Percentiles rank a stretch among this genome's conserved stretches.
Evolutionary conservation across 768 basidiomycete genomes (phyloP).

Genomic region (Lactifluus echinatus): DNA sequence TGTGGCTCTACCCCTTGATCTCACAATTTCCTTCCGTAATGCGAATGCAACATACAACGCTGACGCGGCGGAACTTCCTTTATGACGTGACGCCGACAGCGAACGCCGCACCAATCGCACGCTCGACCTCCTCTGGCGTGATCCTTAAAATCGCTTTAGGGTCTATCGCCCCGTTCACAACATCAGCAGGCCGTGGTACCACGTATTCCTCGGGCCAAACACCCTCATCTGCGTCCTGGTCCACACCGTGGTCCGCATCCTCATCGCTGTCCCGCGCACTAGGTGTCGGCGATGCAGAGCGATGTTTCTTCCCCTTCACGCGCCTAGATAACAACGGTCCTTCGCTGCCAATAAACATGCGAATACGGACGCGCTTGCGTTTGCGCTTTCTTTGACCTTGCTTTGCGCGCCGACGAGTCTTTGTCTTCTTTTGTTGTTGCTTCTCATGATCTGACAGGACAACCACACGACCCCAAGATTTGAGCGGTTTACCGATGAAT

Average conservation of each 20-base stretch:
- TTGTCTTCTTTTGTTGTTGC: not conserved
- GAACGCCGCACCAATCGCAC: slow-evolving; percentile 11
- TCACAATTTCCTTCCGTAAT: not conserved
- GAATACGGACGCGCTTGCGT: not conserved
- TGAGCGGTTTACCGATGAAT: slow-evolving; percentile 3
- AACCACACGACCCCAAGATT: slow-evolving; percentile 5
- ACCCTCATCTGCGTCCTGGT: not conserved
- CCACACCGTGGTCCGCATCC: not conserved
- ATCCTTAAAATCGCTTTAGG: not conserved
- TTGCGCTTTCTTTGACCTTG: not conserved
- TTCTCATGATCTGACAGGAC: not conserved
- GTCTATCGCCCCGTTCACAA: not conserved
- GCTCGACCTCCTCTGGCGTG: slow-evolving; percentile 7
- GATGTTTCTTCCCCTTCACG: not conserved
- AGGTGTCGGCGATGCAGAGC: not conserved
- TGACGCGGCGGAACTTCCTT: too few relatives aligned
- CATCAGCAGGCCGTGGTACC: not conserved
- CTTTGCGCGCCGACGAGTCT: not conserved
- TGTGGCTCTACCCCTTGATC: not conserved
- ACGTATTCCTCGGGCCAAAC: slow-evolving; percentile 3
- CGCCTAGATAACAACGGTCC: not conserved
- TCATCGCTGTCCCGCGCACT: not conserved
- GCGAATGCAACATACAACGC: too few relatives aligned
- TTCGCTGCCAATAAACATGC: not conserved
- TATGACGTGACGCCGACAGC: not conserved